Evolutionary conservation across 2,329 filamentous ascomycete species (phyloP), one percentile per base, ranked within the genome.

Genomic region (Apiospora arundinis): DNA sequence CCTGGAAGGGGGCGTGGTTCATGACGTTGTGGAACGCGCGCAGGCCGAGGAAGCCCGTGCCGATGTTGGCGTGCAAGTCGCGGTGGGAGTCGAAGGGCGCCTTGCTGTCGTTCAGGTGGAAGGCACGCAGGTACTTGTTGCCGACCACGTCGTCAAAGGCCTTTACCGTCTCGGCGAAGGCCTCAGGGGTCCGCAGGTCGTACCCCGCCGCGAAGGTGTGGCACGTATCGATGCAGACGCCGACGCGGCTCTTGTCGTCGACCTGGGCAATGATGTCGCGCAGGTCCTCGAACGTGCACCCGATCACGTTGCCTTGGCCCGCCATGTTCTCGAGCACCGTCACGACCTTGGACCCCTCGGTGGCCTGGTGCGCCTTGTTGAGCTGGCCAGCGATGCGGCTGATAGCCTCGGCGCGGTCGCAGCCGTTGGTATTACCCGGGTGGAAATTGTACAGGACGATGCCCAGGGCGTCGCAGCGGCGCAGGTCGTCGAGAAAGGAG

Each of bases 391-490:
- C 95, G 68, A 99, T 93, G 49, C 96, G 90, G 18, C 83, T 85
- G 71, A 97, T 92, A 4, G 95, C 95, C 25, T 90, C 91, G 0
- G 87, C 84, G 46, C 92, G 89, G 4, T 88, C 86, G 45, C 88
- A 88, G 66, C 92, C 91, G 71, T 92, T 92, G 1, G 92, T 92
- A 71, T 92, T 95, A 25, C 96, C 96, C 0, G 96, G 96, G 80
- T 99, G 96, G 84, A 99, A 98, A 82, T 99, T 99, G 85, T 98
- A 99, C n/a, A 98, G 87, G 73, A 84, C 87, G 77, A 99, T 97
- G 1, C 95, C 94, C 0, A 99, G 89, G 65, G 88, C 87, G 78
- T 97, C 93, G 81, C 96, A 98, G 12, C 96, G 91, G 68, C 89
- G 85, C 1, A 99, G 86, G 80, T 99, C 96, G 77, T 99, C 95